Evolutionary conservation across 1,139 yeast species (phyloP).

Genomic region (Tardiomyces blankii): DNA sequence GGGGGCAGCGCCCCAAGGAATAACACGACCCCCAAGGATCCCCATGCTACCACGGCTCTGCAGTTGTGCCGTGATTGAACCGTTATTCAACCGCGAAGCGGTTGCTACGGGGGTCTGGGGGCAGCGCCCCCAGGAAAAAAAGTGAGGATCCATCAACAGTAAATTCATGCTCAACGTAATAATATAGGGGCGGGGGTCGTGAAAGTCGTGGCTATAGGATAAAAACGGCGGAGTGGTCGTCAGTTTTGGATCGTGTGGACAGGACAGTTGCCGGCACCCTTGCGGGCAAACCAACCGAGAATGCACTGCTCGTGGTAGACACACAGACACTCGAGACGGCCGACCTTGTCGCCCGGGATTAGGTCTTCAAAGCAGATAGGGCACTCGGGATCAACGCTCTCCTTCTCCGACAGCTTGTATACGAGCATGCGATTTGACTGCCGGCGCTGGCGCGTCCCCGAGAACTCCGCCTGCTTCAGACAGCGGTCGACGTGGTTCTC

Average conservation of each 20-base stretch:
- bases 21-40: too few species aligned
- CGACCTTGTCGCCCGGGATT: conserved; percentile 77
- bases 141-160: too few species aligned
- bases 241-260: conserved; percentile 35
- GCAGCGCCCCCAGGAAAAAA: too few species aligned
- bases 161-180: too few species aligned
- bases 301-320: conserved; percentile 88
- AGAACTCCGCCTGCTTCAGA: conserved; percentile 52
- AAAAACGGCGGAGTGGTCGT: not conserved
- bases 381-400: conserved; percentile 43
- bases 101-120: too few species aligned
- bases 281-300: conserved; percentile 78
- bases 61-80: too few species aligned
- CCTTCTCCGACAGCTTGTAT: conserved; percentile 49
- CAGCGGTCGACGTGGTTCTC: conserved; percentile 66
- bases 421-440: conserved; percentile 71
- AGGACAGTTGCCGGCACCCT: conserved; percentile 81
- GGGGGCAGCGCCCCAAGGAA: too few species aligned
- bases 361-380: conserved; percentile 89
- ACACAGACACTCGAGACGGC: conserved; percentile 87
- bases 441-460: conserved; percentile 39
- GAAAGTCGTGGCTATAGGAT: too few species aligned
- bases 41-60: too few species aligned
- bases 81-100: too few species aligned
- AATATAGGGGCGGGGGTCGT: too few species aligned